Evolutionary conservation across 345 rosid species (phyloP).

Genomic region (Syzygium aromaticum): DNA sequence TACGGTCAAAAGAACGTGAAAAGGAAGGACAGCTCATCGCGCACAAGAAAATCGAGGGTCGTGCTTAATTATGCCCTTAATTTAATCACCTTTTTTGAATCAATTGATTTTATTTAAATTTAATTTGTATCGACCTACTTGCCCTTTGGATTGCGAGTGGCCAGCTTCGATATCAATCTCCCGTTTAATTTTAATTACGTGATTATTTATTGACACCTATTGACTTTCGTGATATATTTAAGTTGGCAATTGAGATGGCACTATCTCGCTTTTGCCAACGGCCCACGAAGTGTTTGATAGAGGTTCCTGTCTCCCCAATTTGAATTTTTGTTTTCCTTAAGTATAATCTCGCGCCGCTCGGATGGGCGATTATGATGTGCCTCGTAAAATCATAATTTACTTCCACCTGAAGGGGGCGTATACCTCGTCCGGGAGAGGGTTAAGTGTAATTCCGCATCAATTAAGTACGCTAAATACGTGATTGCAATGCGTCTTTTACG

Average conservation of each 20-base stretch:
- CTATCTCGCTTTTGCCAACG: background rate
- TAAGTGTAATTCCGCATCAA: accelerated
- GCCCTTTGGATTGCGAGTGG: background rate
- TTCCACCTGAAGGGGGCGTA: background rate
- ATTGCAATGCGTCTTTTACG: background rate
- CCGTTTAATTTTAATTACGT: background rate
- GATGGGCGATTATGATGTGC: background rate
- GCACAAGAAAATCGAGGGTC: background rate
- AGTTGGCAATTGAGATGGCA: too few species aligned
- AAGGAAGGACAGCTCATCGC: background rate
- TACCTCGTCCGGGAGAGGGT: background rate
- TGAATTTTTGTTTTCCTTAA: background rate
- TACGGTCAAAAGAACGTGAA: background rate
- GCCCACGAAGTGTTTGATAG: background rate
- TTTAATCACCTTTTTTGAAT: background rate
- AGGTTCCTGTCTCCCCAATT: background rate
- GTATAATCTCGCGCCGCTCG: background rate
- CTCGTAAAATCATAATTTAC: background rate
- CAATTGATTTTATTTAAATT: background rate
- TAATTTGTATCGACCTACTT: background rate
- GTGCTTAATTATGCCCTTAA: background rate
- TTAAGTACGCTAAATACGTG: background rate
- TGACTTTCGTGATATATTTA: background rate
- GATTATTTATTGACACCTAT: background rate
- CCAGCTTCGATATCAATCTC: background rate